phyloP scores from a whole-genome alignment of 2,329 filamentous ascomycete genomes.

The Cylindrodendrum hubeiense region DNA sequence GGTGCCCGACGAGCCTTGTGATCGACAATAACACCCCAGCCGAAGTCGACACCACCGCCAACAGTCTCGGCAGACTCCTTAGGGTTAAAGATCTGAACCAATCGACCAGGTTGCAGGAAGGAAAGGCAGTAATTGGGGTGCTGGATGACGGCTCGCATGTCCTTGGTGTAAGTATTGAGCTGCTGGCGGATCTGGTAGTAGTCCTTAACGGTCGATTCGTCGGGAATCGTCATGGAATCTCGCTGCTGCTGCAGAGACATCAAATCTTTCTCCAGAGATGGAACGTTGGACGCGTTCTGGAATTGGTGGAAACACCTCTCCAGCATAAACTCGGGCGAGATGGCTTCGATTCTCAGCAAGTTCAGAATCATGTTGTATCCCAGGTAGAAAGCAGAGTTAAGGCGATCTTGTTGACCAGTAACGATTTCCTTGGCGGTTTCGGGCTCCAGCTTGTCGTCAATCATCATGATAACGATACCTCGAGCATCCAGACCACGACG shows the following conservation, averaged over 20 bases:
- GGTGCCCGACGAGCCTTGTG: conserved; percentile 73
- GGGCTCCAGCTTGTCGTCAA: conserved; percentile 95
- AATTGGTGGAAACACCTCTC: conserved; percentile 98
- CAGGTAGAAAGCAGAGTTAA: conserved; percentile 97
- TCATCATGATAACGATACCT: conserved; percentile 99
- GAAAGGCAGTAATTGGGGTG: conserved; percentile 88
- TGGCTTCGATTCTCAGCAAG: conserved; percentile 96
- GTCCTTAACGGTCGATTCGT: conserved; percentile 90
- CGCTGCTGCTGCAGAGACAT: conserved; percentile 82
- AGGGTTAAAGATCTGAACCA: conserved; percentile 86
- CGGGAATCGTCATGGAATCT: conserved; percentile 80
- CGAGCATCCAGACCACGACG: conserved; percentile 97
- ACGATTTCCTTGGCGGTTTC: conserved; percentile 95
- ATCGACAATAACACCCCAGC: conserved; percentile 92
- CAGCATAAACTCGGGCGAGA: conserved; percentile 99
- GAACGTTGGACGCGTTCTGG: conserved; percentile 92
- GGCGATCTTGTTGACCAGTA: conserved; percentile 93
- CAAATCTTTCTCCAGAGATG: conserved; percentile 85
- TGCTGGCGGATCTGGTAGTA: conserved; percentile 93
- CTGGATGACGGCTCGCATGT: conserved; percentile 92
- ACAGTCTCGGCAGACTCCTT: conserved; percentile 58
- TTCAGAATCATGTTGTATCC: conserved; percentile 99
- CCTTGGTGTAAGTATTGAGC: conserved; percentile 83
- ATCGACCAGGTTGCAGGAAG: conserved; percentile 88
- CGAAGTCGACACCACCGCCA: conserved; percentile 74